Evolutionary conservation across 2,329 filamentous ascomycete genomes (phyloP).

Genomic region (Fusarium aywerte): DNA sequence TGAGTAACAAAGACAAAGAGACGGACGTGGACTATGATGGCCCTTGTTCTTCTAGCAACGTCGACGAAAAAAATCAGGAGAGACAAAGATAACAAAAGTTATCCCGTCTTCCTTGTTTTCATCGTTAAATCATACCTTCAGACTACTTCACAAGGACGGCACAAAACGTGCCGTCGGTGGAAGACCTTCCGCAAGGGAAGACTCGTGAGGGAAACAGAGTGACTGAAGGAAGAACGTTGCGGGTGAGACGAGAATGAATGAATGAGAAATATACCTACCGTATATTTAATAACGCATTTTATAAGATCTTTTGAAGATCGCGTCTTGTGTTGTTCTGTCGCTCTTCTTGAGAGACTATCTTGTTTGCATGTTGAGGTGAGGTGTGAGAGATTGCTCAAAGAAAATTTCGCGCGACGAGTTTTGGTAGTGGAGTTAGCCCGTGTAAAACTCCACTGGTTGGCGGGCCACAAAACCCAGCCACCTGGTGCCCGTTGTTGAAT

Average conservation of each 20-base stretch:
- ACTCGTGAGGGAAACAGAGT: conserved; percentile 50
- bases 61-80: conserved; percentile 19
- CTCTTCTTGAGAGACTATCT: not conserved
- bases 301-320: not conserved
- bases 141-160: conserved; percentile 50
- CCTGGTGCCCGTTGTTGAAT: not conserved
- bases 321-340: not conserved
- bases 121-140: conserved; percentile 43
- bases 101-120: not conserved
- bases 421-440: conserved; percentile 12
- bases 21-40: conserved; percentile 66
- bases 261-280: conserved; percentile 14
- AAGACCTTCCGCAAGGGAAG: conserved; percentile 50
- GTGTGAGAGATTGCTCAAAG: not conserved
- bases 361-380: not conserved
- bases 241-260: not conserved
- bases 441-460: conserved; percentile 22
- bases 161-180: conserved; percentile 52
- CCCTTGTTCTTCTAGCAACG: conserved; percentile 60
- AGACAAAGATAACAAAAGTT: conserved; percentile 5
- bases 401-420: conserved; percentile 31
- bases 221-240: conserved; percentile 49
- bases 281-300: not conserved
- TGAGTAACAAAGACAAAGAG: conserved; percentile 39
- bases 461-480: conserved; percentile 21